Conservation (phyloP, 2,329 filamentous ascomycete genomes). For the Fusarium nurragi region DNA sequence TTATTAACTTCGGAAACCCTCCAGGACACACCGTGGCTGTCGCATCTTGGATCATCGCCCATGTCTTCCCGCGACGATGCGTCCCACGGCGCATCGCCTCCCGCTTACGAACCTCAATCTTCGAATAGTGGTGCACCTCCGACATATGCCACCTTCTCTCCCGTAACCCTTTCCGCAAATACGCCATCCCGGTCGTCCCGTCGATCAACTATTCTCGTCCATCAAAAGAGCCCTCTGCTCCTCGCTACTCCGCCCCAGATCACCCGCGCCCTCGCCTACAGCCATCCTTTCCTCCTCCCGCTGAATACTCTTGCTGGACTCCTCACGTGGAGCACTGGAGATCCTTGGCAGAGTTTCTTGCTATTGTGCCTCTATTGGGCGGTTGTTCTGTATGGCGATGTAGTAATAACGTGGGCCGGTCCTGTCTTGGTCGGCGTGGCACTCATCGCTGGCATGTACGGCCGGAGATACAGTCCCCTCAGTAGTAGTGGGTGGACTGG, state of each 20-base stretch:
- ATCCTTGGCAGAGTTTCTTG: constrained; percentile 97
- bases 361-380: constrained; percentile 88
- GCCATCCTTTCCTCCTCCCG: constrained; percentile 90
- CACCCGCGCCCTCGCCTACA: constrained; percentile 92
- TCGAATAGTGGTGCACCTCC: constrained; percentile 61
- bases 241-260: constrained; percentile 94
- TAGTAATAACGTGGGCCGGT: constrained; percentile 81
- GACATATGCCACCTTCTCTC: constrained; percentile 91
- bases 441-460: constrained; percentile 92
- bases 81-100: constrained; percentile 49
- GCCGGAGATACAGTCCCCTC: constrained; percentile 85
- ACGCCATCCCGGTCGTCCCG: constrained; percentile 70
- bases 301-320: constrained; percentile 87
- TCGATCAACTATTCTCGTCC: constrained; percentile 90
- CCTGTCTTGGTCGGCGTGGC: constrained; percentile 82
- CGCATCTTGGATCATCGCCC: constrained; percentile 52
- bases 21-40: constrained; percentile 61
- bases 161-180: constrained; percentile 76
- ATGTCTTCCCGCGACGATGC: constrained; percentile 54
- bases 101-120: constrained; percentile 44
- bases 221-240: constrained; percentile 93
- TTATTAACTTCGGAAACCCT: constrained; percentile 31
- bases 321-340: constrained; percentile 91
- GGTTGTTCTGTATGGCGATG: constrained; percentile 84
- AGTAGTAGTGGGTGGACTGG: constrained; percentile 82